Evolutionary conservation across 2,329 filamentous ascomycete genomes (phyloP), one percentile per base, ranked within the genome.

Genomic region (Penicillium nordicum): DNA sequence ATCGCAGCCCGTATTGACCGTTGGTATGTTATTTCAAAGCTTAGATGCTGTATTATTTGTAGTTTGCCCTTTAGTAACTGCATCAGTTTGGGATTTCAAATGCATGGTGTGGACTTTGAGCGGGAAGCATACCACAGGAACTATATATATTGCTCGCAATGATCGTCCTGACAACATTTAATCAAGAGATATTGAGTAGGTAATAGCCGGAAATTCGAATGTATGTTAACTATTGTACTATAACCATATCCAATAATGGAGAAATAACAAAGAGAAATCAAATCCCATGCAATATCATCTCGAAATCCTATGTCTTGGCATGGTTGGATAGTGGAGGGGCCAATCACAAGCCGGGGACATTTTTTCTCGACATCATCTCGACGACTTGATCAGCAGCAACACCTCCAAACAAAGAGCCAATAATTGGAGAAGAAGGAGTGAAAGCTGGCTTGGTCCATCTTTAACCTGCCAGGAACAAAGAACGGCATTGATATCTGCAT

Each of bases 321-420:
- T 41, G 6, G 41, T 50, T 53, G 56, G 50, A 60, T 50, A 50
- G 44, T 16, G 50, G 29, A 50, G 52, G 55, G 54, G 58, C 67
- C 66, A 69, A 69, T 69, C 64, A 65, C 52, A 58, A 51, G 43
- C 38, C 18, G 46, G 45, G 43, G 57, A 62, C 55, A 59, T 62
- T 64, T 65, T 65, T 70, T 64, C 57, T 59, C 60, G 53, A 62
- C 57, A 59, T 63, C 57, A 56, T 56, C 41, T 45, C 23, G 44
- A 50, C 47, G 45, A 42, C 40, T 46, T 4, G 36, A 58, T 52
- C 58, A 59, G 32, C 56, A 53, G 25, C 59, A 56, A 55, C 53
- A 53, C 45, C 41, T 21, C 27, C n/a, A 36, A 57, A 49, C 25
- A 50, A 58, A 42, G 12, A 27, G 45, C n/a, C 4, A 43, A 53